Percentiles rank a stretch among this genome's conserved stretches.
phyloP scores from a whole-genome alignment of 768 basidiomycete genomes.

The Leccinum aurantiacum region DNA sequence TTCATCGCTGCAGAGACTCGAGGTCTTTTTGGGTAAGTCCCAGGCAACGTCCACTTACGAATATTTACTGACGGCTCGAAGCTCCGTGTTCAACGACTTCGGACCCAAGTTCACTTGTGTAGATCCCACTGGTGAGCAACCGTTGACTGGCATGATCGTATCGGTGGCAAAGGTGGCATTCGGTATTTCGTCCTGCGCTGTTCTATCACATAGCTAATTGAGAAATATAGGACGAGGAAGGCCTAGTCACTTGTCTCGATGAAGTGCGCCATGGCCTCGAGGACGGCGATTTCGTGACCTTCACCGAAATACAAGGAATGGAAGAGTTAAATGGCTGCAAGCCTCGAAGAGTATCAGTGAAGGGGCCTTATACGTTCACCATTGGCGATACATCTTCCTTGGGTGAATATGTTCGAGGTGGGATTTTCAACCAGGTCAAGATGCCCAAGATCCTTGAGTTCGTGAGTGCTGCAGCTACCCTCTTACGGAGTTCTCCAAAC shows the following conservation, averaged over 20 bases:
- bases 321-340: constrained; percentile 86
- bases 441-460: constrained; percentile 97
- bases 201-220: not conserved
- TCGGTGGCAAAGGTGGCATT: constrained; percentile 75
- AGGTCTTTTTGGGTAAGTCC: constrained; percentile 84
- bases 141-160: constrained; percentile 92
- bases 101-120: constrained; percentile 93
- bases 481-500: constrained; percentile 2
- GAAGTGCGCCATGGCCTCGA: constrained; percentile 98
- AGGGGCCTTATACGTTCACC: constrained; percentile 96
- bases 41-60: not conserved
- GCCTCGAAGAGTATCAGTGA: constrained; percentile 88
- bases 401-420: constrained; percentile 78
- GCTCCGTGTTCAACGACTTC: constrained; percentile 95
- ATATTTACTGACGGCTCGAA: constrained; percentile 32
- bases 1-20: constrained; percentile 91
- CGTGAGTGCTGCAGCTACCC: constrained; percentile 48
- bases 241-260: constrained; percentile 94
- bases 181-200: constrained; percentile 1
- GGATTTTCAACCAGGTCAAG: constrained; percentile 97
- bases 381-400: constrained; percentile 89
- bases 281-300: constrained; percentile 97
- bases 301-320: constrained; percentile 96
- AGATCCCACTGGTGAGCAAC: constrained; percentile 97
- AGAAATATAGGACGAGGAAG: constrained; percentile 67